A percentile compares a stretch with the other conserved stretches of the same genome.
phyloP scores from a whole-genome alignment of 176 grass and related monocot species.

The Tillandsia fasciculata region DNA sequence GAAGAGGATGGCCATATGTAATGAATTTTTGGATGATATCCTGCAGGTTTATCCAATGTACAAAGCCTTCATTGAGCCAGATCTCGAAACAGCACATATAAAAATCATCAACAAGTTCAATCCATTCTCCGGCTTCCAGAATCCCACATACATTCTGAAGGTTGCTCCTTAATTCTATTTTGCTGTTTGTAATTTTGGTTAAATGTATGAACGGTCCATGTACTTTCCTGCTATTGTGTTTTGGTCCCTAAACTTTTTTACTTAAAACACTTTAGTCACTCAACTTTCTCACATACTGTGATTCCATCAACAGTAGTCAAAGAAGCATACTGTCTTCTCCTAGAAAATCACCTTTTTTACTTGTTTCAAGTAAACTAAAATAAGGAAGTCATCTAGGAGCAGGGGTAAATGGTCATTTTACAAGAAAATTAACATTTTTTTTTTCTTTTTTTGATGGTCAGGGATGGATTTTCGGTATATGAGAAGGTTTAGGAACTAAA shows the following conservation, averaged over 20 bases:
- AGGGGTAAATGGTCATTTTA: no score
- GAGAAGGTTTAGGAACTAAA: background rate
- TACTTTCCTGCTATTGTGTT: no score
- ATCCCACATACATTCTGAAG: conserved; percentile 99
- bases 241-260: no score
- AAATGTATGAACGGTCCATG: no score
- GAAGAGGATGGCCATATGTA: background rate
- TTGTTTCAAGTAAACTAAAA: no score
- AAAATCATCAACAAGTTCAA: conserved; percentile 85
- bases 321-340: no score
- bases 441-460: no score
- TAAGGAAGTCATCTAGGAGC: no score
- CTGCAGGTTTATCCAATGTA: conserved; percentile 99
- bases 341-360: no score
- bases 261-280: no score
- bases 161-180: conserved; percentile 10
- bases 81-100: conserved; percentile 87
- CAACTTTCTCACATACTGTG: no score
- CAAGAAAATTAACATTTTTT: background rate
- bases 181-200: background rate
- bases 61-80: conserved; percentile 97
- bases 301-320: no score
- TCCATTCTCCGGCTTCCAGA: conserved; percentile 88
- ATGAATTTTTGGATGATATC: conserved; percentile 1
- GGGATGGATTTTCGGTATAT: background rate